These are phyloP conservation scores for Xylaria multiplex DNA, from an alignment of 2,329 filamentous ascomycete species.

Conservation along the genomic window DNA sequence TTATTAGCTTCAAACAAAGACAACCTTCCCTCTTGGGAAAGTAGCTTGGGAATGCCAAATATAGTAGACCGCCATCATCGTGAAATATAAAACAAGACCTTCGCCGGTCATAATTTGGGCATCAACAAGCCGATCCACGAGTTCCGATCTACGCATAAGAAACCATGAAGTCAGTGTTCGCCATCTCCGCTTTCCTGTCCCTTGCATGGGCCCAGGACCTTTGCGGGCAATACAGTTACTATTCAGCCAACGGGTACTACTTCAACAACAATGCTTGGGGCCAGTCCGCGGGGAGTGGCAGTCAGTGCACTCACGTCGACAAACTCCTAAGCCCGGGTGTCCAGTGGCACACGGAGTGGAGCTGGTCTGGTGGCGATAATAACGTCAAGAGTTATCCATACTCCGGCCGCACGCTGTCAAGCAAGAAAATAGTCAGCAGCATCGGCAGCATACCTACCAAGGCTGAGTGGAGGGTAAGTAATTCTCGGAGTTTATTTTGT, in stretches of 20 bases:
- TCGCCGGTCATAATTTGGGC: background rate
- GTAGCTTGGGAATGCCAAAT: constrained; percentile 17
- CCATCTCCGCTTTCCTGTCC: constrained; percentile 26
- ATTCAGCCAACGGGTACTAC: constrained; percentile 30
- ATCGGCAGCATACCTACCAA: constrained; percentile 38
- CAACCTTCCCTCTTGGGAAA: constrained; percentile 33
- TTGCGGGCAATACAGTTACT: constrained; percentile 33
- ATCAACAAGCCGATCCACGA: background rate
- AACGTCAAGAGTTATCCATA: constrained; percentile 36
- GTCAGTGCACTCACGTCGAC: constrained; percentile 36
- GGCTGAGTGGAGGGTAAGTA: constrained; percentile 25
- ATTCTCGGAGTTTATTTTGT: no score
- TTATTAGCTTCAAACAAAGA: constrained; percentile 28
- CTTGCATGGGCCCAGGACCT: constrained; percentile 31
- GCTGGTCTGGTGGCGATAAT: constrained; percentile 35
- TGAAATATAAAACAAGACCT: constrained; percentile 13
- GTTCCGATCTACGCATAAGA: constrained; percentile 11
- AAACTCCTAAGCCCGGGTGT: constrained; percentile 31
- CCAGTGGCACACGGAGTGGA: constrained; percentile 33
- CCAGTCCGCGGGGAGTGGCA: constrained; percentile 20
- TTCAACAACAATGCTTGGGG: constrained; percentile 39
- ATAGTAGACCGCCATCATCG: background rate
- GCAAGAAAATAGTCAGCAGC: constrained; percentile 32
- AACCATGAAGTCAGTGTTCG: constrained; percentile 31
- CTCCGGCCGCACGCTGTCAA: constrained; percentile 28